Evolutionary conservation across 2,329 filamentous ascomycete species (phyloP), one percentile per base, ranked within the genome.

Genomic region (Fusarium sp.): DNA sequence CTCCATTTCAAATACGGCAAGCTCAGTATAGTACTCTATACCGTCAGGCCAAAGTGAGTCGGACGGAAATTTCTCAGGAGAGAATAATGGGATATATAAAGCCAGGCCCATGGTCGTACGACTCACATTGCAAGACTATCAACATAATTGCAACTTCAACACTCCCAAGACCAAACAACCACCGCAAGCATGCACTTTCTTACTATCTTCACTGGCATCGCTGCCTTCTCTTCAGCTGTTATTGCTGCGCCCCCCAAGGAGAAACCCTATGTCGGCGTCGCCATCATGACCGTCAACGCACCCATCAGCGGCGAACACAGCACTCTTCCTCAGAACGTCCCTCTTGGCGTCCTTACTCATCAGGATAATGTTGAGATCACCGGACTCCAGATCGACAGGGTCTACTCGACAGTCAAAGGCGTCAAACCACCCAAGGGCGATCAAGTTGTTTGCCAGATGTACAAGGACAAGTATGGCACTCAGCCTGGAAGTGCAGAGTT

Each of bases 401-500:
- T 37, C 18, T 47, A 46, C 16, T 47, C 57, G 1, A 49, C 23
- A 18, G 57, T 54, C 18, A 33, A 56, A 15, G 59, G 60, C 2
- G 45, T 69, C 13, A 36, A 58, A 20, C 8, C 41, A 16, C 61
- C 61, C 8, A 16, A 38, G 11, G 8, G 31, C 4, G 63, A 55
- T 5, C 31, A 65, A 10, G 31, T 71, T 12, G 46, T 33, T 31
- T 71, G 68, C 31, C 67, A 67, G 46, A 59, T 55, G 56, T 69
- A 70, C 65, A 63, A 58, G 44, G 67, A 70, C 49, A 13, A 64
- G 23, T 64, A 55, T 18, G 67, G 40, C 2, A 55, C 41, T 20
- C 11, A 40, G 3, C 58, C 58, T 31, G 67, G 42, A 2, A 69
- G 65, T 34, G 40, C 40, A 1, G 41, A 44, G 10, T 69, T 69